Evolutionary conservation across 192 early-diverging fungal genomes (phyloP).

Genomic region (Umbelopsis sp.): DNA sequence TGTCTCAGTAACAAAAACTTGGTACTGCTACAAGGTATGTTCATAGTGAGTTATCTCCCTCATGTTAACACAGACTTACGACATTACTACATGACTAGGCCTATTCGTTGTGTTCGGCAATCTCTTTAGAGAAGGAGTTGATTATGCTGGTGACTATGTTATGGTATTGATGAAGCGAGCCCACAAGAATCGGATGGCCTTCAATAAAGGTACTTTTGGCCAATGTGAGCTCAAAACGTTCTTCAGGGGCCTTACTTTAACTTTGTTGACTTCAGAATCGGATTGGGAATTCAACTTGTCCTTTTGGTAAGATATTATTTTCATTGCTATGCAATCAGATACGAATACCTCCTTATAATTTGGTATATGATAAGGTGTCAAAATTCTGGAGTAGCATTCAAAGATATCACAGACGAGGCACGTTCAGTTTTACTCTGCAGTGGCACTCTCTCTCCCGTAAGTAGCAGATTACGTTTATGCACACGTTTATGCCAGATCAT

Average conservation of each 20-base stretch:
- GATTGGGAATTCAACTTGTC: constrained; percentile 21
- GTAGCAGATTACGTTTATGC: constrained; percentile 23
- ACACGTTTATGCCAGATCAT: not conserved
- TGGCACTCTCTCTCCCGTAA: constrained; percentile 66
- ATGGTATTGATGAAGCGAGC: constrained; percentile 36
- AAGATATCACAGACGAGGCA: constrained; percentile 39
- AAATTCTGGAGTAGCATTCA: constrained; percentile 47
- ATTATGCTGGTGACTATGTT: constrained; percentile 26
- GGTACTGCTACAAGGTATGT: constrained; percentile 12
- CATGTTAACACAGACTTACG: too few species aligned
- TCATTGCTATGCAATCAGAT: not conserved
- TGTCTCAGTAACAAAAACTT: constrained; percentile 18
- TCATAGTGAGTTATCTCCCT: too few species aligned
- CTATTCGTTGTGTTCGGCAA: constrained; percentile 33
- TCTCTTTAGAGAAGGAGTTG: constrained; percentile 22
- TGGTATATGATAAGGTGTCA: constrained; percentile 33
- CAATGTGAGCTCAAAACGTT: not conserved
- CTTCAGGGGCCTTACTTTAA: not conserved
- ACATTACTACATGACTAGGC: not conserved
- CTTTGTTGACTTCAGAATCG: not conserved
- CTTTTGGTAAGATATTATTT: constrained; percentile 22
- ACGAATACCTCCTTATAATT: not conserved
- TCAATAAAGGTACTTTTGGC: not conserved
- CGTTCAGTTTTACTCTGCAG: constrained; percentile 62
- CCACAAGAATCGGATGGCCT: not conserved